Conservation (phyloP, 495 filamentous ascomycete genomes). For the Diplogelasinospora grovesii region DNA sequence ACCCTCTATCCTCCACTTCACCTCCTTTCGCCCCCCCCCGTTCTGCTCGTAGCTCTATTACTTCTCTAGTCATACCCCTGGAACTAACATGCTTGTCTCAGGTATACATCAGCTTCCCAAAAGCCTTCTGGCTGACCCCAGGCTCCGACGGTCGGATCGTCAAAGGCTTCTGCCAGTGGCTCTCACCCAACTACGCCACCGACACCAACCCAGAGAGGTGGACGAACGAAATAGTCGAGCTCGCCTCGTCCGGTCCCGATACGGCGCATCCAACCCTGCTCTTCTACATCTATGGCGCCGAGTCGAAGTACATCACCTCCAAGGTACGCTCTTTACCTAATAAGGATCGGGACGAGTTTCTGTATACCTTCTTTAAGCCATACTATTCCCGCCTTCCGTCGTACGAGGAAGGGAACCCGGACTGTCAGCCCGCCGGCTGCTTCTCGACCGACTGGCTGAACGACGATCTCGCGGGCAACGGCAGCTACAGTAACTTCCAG, state of each 20-base stretch:
- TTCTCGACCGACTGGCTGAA: conserved; percentile 73
- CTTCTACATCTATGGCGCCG: conserved; percentile 80
- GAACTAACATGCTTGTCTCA: conserved; percentile 17
- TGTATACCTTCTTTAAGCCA: conserved; percentile 59
- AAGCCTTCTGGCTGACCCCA: conserved; percentile 48
- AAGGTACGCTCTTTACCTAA: conserved; percentile 31
- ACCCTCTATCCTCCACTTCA: not conserved
- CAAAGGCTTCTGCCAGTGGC: conserved; percentile 60
- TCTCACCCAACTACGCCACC: conserved; percentile 56
- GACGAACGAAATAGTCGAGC: conserved; percentile 74
- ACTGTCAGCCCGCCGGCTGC: conserved; percentile 57
- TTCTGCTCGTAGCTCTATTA: no score
- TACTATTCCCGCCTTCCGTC: conserved; percentile 70
- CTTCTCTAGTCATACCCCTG: no score
- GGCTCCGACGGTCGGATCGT: conserved; percentile 20
- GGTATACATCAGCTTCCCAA: conserved; percentile 81
- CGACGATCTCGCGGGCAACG: conserved; percentile 79
- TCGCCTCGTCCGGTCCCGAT: conserved; percentile 55
- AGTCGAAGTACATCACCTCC: conserved; percentile 42
- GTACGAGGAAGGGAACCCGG: conserved; percentile 44
- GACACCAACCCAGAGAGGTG: conserved; percentile 57
- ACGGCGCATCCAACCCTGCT: conserved; percentile 78
- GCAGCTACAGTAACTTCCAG: conserved; percentile 90
- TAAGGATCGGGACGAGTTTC: conserved; percentile 35
- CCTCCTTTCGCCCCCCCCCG: no score